A percentile compares a stretch with the other conserved stretches of the same genome.
These are phyloP conservation scores for Skeletonema grethae DNA, from an alignment of 108 stramenopile genomes.

Conservation along the genomic window DNA sequence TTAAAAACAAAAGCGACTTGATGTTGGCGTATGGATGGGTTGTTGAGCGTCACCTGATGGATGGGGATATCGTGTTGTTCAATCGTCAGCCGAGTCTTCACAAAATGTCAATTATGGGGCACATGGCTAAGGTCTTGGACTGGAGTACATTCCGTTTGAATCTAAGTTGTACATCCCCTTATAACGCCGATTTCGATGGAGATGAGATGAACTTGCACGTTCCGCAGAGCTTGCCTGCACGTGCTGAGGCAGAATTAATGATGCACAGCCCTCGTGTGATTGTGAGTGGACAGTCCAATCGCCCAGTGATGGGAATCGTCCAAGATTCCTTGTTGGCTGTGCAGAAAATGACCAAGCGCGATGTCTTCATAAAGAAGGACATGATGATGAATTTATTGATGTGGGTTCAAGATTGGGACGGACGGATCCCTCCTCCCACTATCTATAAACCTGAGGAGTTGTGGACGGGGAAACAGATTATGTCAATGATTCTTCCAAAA, in stretches of 20 bases:
- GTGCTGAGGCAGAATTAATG: conserved; percentile 95
- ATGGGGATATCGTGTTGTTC: conserved; percentile 98
- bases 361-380: conserved; percentile 93
- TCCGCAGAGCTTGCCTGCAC: conserved; percentile 94
- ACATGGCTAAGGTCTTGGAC: conserved; percentile 97
- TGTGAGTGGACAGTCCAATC: conserved; percentile 97
- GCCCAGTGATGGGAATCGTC: conserved; percentile 99
- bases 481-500: conserved; percentile 90
- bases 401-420: conserved; percentile 89
- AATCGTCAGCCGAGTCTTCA: conserved; percentile 99
- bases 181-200: conserved; percentile 99
- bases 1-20: conserved; percentile 92
- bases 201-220: conserved; percentile 99
- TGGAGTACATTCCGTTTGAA: conserved; percentile 99
- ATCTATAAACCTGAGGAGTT: conserved; percentile 94
- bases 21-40: conserved; percentile 94
- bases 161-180: conserved; percentile 96
- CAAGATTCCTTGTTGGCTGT: conserved; percentile 95
- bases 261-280: conserved; percentile 97
- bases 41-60: conserved; percentile 96
- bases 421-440: conserved; percentile 42
- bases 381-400: conserved; percentile 94
- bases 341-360: conserved; percentile 96
- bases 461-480: conserved; percentile 99
- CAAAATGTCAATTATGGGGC: conserved; percentile 99